Percentiles rank a stretch among this genome's conserved stretches.
These are phyloP conservation scores for Lactifluus hygrophoroides DNA, from an alignment of 768 basidiomycete species.

Conservation along the genomic window DNA sequence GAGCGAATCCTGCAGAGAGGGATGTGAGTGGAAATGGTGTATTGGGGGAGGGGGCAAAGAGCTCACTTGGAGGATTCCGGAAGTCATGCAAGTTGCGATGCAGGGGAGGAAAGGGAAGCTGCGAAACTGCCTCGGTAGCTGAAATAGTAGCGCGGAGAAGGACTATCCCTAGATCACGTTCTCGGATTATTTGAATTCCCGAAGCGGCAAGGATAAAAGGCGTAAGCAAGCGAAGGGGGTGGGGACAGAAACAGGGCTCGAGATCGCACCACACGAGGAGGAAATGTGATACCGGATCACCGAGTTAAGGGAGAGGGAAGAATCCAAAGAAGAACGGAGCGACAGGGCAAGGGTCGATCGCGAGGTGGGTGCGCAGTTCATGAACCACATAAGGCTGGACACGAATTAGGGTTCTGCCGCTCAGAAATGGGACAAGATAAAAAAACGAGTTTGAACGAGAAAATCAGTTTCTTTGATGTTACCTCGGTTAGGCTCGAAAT, in stretches of 20 bases:
- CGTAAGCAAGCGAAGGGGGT: constrained; percentile 1
- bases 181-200: constrained; percentile 19
- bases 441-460: constrained; percentile 2
- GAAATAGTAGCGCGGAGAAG: constrained; percentile 18
- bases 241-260: constrained; percentile 6
- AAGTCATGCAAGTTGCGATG: constrained; percentile 25
- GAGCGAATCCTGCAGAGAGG: constrained; percentile 26
- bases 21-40: not conserved
- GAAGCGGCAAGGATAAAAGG: constrained; percentile 12
- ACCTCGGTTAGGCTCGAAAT: constrained; percentile 13
- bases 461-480: constrained; percentile 10
- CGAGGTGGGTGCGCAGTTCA: not conserved
- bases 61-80: constrained; percentile 27
- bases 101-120: constrained; percentile 21
- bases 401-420: constrained; percentile 12
- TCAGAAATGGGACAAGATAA: not conserved
- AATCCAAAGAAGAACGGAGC: not conserved
- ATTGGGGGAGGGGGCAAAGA: not conserved
- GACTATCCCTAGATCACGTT: constrained; percentile 14
- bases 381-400: constrained; percentile 2
- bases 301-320: not conserved
- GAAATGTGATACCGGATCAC: constrained; percentile 13
- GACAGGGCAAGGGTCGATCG: constrained; percentile 6
- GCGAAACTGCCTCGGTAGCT: constrained; percentile 14
- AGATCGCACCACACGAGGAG: constrained; percentile 10